Percentiles rank a stretch among this genome's conserved stretches.
Evolutionary conservation across 352 stramenopile genomes (phyloP).

Genomic region (Globisporangium takayamanum): DNA sequence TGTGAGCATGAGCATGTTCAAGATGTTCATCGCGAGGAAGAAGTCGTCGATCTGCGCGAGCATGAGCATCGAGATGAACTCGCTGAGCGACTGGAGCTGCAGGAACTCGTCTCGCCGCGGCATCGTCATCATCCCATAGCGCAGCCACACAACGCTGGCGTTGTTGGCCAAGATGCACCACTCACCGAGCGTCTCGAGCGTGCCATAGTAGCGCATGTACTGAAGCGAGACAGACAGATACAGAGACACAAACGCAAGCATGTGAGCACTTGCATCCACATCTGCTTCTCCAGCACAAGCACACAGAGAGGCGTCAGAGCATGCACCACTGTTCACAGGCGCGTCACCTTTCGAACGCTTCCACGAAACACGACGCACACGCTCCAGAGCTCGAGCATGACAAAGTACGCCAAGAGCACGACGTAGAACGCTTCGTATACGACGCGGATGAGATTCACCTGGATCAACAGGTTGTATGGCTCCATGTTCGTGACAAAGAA

Average conservation of each 20-base stretch:
- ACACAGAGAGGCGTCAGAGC: neutral
- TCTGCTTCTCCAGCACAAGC: neutral
- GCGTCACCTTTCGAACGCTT: conserved; percentile 17
- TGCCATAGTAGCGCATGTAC: too few species aligned
- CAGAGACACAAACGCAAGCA: too few species aligned
- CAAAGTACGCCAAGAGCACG: conserved; percentile 35
- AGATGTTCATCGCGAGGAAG: conserved; percentile 48
- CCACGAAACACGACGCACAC: conserved; percentile 46
- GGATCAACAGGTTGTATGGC: conserved; percentile 48
- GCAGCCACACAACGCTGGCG: too few species aligned
- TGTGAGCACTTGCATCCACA: too few species aligned
- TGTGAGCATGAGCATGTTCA: conserved; percentile 60
- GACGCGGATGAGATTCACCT: conserved; percentile 32
- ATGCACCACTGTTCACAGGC: neutral
- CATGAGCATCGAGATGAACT: conserved; percentile 33
- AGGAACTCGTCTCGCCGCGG: too few species aligned
- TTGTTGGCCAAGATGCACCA: too few species aligned
- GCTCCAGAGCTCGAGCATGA: conserved; percentile 37
- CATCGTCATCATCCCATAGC: too few species aligned
- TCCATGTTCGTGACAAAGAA: conserved; percentile 54
- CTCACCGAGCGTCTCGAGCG: too few species aligned
- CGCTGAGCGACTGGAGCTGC: conserved; percentile 23
- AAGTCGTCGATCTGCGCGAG: conserved; percentile 45
- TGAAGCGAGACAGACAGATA: too few species aligned
- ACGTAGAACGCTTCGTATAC: conserved; percentile 43